Base-by-base conservation (phyloP, 306 rosid species). In the Parietaria judaica region DNA sequence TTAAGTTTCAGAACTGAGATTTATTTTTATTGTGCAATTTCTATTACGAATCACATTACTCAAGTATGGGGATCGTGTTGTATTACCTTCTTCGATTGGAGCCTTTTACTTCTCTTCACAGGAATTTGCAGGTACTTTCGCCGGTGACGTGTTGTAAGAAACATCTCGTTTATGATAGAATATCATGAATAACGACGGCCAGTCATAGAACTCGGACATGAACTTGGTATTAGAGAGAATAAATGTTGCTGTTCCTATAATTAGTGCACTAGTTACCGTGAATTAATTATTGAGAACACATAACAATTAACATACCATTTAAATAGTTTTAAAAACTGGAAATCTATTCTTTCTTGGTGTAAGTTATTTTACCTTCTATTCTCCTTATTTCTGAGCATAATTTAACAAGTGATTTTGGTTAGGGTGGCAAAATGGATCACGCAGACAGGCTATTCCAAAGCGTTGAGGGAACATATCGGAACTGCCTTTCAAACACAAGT, bases 341-440 rank as follows among this genome's bases (percentile, higher is more conserved):
- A 45, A 49, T 50, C 45, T 35, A 3, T 35, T 46, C 34, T 62
- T 44, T 44, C 50, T 34, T 14, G 45, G 17, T 62, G 23, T 12
- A 34, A 36, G 9, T 36, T 38, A 34, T 44, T 43, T 54, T 64
- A 64, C 11, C 12, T 56, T 11, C 15, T 14, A 41, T 51, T 12
- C n/a, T 38, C 45, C 31, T 16, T 11, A 38, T 45, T 69, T 36
- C 57, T 16, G 15, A 36, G 31, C 12, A 12, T 45, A 13, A 66
- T 54, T 51, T 66, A 37, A 38, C 50, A 5, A 52, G 31, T 48
- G 65, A 54, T 56, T 70, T 56, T 77, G 63, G 63, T 70, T 75
- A 92, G 98, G 96, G 98, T 63, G 98, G 96, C 64, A 88, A 92
- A 75, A 82, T 92, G 80, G 98, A 92, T 74, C 98, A 92, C 53